phyloP scores from a whole-genome alignment of 129 eudicot species.

The Flaveria trinervia region DNA sequence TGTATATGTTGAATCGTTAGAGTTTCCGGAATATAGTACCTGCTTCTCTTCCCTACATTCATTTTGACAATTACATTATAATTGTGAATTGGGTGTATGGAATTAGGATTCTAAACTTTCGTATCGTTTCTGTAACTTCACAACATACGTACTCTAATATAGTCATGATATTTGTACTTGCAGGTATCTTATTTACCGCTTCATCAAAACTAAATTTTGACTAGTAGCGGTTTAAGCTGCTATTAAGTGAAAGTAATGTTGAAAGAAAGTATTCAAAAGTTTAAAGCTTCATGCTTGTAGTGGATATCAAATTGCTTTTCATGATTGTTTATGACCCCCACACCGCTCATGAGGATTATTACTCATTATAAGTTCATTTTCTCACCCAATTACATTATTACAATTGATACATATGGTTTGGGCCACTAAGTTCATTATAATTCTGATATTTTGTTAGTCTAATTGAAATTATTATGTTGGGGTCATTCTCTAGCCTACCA shows the following conservation, averaged over 20 bases:
- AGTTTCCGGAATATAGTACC: background rate
- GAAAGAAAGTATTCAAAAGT: conserved; percentile 10
- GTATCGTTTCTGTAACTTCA: background rate
- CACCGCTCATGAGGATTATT: background rate
- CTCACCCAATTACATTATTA: background rate
- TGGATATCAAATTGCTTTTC: conserved; percentile 25
- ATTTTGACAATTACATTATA: background rate
- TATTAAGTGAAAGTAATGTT: background rate
- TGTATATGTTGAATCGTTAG: background rate
- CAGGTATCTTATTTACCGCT: conserved; percentile 5
- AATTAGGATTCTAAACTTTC: conserved; percentile 5
- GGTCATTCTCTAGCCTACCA: conserved; percentile 11
- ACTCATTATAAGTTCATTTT: background rate
- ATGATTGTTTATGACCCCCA: conserved; percentile 18
- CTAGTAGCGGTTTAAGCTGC: conserved; percentile 1
- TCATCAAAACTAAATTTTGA: conserved; percentile 7
- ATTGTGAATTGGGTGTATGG: background rate
- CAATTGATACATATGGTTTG: conserved; percentile 21
- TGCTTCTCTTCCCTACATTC: background rate
- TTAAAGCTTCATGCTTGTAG: conserved; percentile 17
- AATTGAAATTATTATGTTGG: conserved; percentile 2
- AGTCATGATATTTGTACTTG: background rate
- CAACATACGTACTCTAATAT: background rate
- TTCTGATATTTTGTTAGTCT: background rate
- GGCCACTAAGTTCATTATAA: conserved; percentile 10